Base-by-base conservation (phyloP, 441 rosid species). In the Aquilaria agallochum region DNA sequence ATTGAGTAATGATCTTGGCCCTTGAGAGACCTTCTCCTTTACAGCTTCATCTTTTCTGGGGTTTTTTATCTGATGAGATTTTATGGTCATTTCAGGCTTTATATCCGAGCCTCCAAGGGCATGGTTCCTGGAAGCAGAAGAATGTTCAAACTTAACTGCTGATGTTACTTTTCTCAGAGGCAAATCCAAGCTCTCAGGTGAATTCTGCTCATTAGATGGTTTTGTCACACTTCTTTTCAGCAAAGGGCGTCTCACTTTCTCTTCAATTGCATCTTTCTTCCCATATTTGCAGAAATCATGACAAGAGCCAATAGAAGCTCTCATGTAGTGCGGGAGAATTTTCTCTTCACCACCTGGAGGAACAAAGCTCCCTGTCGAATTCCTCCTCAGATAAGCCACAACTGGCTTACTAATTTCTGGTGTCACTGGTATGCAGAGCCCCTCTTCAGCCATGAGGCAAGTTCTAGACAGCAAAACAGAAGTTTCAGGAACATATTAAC, bases 281-380 rank as follows among this genome's bases (percentile, higher is more conserved):
- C 95, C 96, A 33, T 70, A 86, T 71, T 95, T 95, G 74, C 99
- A 95, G 45, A 66, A 69, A 71, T 95, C 97, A 58, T 91, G 97
- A 72, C 96, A 88, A 36, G 97, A 88, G 66, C 85, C 90, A 47
- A 79, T 75, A 8, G 96, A 77, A 76, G 90, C 86, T 70, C 83
- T 81, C 65, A 88, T 94, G 58, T 95, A 86, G 53, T 65, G 76
- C 47, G 96, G 89, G 56, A 79, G 47, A 57, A 65, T 11, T 0
- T 71, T 81, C 58, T 79, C 86, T 67, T 67, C 60, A 9, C 64
- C 58, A 50, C 68, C 71, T 12, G 74, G 32, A 52, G 73, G 68
- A 71, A 60, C 64, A 11, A 70, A 63, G 61, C 66, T 80, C 46
- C 84, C 84, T 42, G 66, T 53, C 51, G 90, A 82, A 57, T 60